phyloP scores from a whole-genome alignment of 441 rosid genomes.

The Syzygium malaccense region DNA sequence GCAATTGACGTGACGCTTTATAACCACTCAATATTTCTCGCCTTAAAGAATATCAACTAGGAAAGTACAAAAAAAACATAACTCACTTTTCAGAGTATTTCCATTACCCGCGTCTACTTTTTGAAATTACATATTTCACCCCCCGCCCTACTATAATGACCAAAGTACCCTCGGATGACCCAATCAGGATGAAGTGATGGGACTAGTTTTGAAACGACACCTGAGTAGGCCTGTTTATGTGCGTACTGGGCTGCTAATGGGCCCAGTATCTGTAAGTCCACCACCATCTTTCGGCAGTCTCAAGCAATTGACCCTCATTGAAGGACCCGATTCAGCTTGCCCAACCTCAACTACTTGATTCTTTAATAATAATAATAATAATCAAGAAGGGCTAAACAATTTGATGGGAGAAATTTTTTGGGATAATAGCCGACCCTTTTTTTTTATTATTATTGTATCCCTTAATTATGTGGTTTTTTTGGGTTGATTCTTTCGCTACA shows the following conservation, averaged over 20 bases:
- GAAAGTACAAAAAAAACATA: too few relatives aligned
- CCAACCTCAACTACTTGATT: not conserved
- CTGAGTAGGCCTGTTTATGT: not conserved
- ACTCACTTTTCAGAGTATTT: not conserved
- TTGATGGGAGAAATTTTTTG: too few relatives aligned
- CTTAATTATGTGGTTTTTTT: too few relatives aligned
- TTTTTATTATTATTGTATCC: too few relatives aligned
- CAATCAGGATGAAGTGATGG: not conserved
- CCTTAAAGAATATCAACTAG: too few relatives aligned
- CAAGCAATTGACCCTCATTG: not conserved
- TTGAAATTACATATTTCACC: not conserved
- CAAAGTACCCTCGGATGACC: not conserved
- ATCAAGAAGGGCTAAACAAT: not conserved
- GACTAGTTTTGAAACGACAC: not conserved
- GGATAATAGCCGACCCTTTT: too few relatives aligned
- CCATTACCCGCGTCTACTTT: not conserved
- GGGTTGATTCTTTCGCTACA: too few relatives aligned
- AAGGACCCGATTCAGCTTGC: not conserved
- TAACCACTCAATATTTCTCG: too few relatives aligned
- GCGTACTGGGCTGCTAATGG: not conserved
- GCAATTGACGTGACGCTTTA: too few relatives aligned
- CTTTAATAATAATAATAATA: not conserved
- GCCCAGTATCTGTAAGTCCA: not conserved
- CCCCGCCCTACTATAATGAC: not conserved
- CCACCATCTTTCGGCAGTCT: not conserved